Conservation (phyloP, 2,329 filamentous ascomycete genomes). For the Rhexocercosporidium sp. region DNA sequence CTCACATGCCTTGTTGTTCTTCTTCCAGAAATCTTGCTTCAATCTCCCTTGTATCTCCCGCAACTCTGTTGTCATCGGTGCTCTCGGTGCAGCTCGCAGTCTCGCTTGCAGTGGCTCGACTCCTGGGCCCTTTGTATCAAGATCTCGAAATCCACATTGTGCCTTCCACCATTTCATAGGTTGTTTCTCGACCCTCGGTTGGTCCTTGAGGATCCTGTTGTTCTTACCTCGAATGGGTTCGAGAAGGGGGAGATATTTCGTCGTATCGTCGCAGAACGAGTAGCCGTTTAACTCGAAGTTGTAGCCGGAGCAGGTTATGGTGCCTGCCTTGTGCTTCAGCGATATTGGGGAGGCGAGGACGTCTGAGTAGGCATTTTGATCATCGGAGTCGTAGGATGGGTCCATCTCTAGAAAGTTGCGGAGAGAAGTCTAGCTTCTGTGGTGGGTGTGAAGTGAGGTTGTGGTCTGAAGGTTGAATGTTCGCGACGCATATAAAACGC, state of each 20-base stretch:
- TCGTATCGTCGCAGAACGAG: not conserved
- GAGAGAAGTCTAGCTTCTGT: not conserved
- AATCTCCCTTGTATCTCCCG: not conserved
- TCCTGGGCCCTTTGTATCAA: not conserved
- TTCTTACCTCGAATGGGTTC: not conserved
- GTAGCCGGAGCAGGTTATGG: not conserved
- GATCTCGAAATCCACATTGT: not conserved
- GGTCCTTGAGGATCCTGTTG: not conserved
- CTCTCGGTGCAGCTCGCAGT: not conserved
- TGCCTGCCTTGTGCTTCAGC: not conserved
- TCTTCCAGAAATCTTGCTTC: not conserved
- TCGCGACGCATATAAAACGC: too few species aligned
- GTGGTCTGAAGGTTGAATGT: too few species aligned
- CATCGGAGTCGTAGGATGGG: constrained; percentile 16
- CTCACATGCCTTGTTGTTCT: not conserved
- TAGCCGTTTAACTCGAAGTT: not conserved
- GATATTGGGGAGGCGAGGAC: not conserved
- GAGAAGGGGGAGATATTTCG: not conserved
- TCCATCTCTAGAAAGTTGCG: not conserved
- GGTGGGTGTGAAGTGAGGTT: too few species aligned
- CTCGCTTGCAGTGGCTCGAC: not conserved
- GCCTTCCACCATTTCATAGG: not conserved
- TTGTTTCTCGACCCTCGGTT: not conserved
- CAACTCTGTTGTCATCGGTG: not conserved
- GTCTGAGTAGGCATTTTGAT: not conserved